A percentile compares a stretch with the other conserved stretches of the same genome.
These are phyloP conservation scores for Dendrobium nobile DNA, from an alignment of 106 monocot species.

Conservation along the genomic window DNA sequence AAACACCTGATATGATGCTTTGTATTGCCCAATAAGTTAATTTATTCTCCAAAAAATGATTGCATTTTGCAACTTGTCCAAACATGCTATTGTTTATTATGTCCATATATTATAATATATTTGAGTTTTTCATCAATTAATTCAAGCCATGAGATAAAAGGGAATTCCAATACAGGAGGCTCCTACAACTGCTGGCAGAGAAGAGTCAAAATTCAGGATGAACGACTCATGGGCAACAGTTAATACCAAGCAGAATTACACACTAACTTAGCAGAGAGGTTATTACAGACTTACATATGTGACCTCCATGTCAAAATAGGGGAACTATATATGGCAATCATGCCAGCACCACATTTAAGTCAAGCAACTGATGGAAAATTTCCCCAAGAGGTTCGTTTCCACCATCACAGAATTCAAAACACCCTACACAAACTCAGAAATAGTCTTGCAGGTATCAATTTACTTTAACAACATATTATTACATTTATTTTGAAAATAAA, in stretches of 20 bases:
- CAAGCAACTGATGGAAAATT: background rate
- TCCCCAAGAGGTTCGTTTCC: background rate
- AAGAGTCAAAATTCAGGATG: background rate
- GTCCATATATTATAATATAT: background rate
- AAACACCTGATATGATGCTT: background rate
- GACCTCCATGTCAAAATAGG: background rate
- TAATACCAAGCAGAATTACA: background rate
- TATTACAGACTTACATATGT: background rate
- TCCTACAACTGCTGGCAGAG: background rate
- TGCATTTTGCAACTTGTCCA: background rate
- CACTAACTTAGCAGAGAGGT: background rate
- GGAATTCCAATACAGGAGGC: background rate
- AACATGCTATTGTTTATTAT: background rate
- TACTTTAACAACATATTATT: background rate
- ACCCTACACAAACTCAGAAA: background rate
- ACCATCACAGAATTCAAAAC: background rate
- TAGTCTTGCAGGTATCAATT: background rate
- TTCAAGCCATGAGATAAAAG: background rate
- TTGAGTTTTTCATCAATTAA: background rate
- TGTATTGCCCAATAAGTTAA: background rate
- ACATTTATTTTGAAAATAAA: background rate
- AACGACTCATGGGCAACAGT: background rate
- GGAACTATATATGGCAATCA: background rate
- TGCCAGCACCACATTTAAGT: background rate
- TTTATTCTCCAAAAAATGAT: background rate